Base-by-base conservation (phyloP, 1,284 basidiomycete species). In the Ceratobasidium papillatum region DNA sequence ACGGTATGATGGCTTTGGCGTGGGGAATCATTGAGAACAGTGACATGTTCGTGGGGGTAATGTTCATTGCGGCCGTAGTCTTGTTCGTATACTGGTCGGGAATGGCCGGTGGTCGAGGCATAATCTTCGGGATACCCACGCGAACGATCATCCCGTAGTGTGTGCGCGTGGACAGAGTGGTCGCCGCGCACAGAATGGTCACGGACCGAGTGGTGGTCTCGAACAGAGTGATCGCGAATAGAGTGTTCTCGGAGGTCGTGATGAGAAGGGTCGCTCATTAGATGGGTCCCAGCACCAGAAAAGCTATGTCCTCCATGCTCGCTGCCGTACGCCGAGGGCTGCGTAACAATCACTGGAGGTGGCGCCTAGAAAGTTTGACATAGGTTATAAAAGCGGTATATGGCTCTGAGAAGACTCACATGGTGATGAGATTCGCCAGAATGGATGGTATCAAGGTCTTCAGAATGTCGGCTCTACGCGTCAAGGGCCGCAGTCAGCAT, bases 31-130 rank as follows among this genome's bases (percentile, higher is more conserved):
- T 38, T 22, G 17, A 73, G n/a, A 11, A 63, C 59, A 14, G 69
- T 73, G 17, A 63, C 69, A 52, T 73, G 69, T 25, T 73, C 69
- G 32, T 71, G 68, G 4, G 69, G 69, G 34, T 71, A 43, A 47
- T 41, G 69, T 2, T 62, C 69, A 5, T 63, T 47, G 36, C 69
- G 69, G 7, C 1, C 69, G 41, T 51, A 73, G 47, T 62, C 69
- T 27, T 32, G 69, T 30, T 62, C 58, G 41, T 73, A 62, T 27
- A 38, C 45, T 11, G 58, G 38, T 27, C 58, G n/a, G 27, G 64
- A 52, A 14, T 68, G 65, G 22, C 56, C 52, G 27, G 56, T 38
- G 27, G 69, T 73, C 14, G 58, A 61, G 34, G 58, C 69, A 27
- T 73, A 63, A 47, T 62, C 63, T 51, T 65, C 69, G 14, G 69